These are phyloP conservation scores for Mycoemilia scoparia DNA, from an alignment of 192 early-diverging fungal species.

Conservation along the genomic window DNA sequence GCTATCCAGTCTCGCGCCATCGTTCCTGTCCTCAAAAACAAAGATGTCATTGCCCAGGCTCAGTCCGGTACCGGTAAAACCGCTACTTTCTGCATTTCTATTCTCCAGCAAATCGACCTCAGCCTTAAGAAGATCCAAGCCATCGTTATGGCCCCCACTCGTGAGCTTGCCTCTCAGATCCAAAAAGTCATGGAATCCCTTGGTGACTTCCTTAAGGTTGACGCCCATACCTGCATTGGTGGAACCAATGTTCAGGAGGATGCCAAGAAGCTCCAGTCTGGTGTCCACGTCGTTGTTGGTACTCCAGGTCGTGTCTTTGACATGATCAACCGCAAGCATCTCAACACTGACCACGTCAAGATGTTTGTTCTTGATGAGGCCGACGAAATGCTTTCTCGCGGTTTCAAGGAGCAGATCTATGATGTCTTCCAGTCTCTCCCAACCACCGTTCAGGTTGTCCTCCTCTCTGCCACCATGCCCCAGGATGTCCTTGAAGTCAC, in stretches of 20 bases:
- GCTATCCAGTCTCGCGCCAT: constrained; percentile 95
- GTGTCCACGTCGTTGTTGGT: constrained; percentile 88
- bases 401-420: constrained; percentile 98
- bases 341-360: constrained; percentile 75
- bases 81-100: constrained; percentile 98
- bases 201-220: constrained; percentile 88
- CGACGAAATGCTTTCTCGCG: constrained; percentile 95
- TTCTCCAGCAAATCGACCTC: constrained; percentile 83
- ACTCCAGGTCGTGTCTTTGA: constrained; percentile 97
- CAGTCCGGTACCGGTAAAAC: constrained; percentile 99
- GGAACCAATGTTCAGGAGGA: constrained; percentile 90
- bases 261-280: constrained; percentile 55
- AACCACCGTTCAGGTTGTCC: constrained; percentile 78
- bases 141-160: constrained; percentile 90
- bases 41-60: constrained; percentile 99
- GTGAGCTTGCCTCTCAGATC: constrained; percentile 97
- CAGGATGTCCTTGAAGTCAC: constrained; percentile 87
- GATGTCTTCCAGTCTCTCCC: constrained; percentile 90
- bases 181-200: constrained; percentile 88
- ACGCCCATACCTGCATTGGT: constrained; percentile 94
- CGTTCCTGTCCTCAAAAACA: constrained; percentile 81
- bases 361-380: constrained; percentile 99
- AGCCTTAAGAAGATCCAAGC: constrained; percentile 70
- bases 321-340: constrained; percentile 86
- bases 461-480: constrained; percentile 96